phyloP scores from a whole-genome alignment of 116 monocot species.

The Papilionanthe hybrid region DNA sequence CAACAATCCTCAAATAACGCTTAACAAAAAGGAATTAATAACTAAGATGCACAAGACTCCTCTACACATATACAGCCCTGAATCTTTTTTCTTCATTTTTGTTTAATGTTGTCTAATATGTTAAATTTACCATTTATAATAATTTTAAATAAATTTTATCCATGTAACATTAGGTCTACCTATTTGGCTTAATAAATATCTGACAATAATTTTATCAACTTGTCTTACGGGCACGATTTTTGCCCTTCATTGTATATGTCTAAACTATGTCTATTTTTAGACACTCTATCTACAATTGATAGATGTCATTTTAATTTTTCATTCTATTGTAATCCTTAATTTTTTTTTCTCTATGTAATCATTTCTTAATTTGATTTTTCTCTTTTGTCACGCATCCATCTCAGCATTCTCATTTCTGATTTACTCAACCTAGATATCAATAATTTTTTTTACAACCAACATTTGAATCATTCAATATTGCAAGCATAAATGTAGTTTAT shows the following conservation, averaged over 20 bases:
- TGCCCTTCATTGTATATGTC: not conserved
- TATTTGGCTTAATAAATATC: not conserved
- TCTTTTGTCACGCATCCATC: not conserved
- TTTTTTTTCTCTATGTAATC: not conserved
- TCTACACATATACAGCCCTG: not conserved
- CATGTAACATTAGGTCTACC: too few relatives aligned
- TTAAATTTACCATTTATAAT: not conserved
- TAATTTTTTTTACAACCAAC: too few relatives aligned
- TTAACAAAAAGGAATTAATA: not conserved
- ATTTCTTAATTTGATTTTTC: not conserved
- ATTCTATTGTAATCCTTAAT: too few relatives aligned
- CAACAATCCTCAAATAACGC: not conserved
- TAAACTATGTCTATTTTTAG: not conserved
- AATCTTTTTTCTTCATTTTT: not conserved
- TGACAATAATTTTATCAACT: not conserved
- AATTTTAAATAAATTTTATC: not conserved
- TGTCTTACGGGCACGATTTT: not conserved
- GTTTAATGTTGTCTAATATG: not conserved
- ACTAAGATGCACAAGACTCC: not conserved
- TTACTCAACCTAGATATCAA: too few relatives aligned
- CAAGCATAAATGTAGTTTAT: too few relatives aligned
- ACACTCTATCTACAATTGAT: not conserved
- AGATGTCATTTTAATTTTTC: not conserved
- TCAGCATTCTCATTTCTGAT: not conserved
- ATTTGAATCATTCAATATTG: too few relatives aligned